Percentiles rank a stretch among this genome's conserved stretches.
These are phyloP conservation scores for Lactarius evosmus DNA, from an alignment of 768 basidiomycete genomes.

Conservation along the genomic window DNA sequence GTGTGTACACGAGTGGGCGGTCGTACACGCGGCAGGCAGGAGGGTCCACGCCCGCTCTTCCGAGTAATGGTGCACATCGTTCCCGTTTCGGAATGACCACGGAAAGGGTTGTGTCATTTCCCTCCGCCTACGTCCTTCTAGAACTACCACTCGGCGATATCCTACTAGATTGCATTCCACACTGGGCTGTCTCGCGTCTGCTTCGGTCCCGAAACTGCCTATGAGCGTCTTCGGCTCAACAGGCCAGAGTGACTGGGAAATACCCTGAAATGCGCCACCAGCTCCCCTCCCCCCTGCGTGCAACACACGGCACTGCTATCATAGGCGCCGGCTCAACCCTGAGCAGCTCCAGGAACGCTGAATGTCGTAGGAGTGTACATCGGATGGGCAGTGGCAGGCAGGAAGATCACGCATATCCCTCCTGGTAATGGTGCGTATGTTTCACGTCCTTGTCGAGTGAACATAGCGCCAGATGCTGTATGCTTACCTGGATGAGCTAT, in stretches of 20 bases:
- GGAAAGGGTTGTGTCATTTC: neutral
- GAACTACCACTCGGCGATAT: neutral
- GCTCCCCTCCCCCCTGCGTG: neutral
- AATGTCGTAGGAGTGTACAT: neutral
- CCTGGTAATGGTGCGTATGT: neutral
- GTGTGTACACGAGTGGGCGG: constrained; percentile 2
- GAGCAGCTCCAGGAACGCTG: neutral
- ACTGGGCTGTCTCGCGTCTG: neutral
- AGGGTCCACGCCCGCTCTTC: constrained; percentile 30
- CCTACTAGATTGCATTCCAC: neutral
- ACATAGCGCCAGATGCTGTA: neutral
- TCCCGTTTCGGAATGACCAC: constrained; percentile 3
- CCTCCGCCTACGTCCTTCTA: neutral
- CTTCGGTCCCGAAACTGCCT: neutral
- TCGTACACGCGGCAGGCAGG: constrained; percentile 2
- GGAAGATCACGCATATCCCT: neutral
- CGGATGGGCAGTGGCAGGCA: neutral
- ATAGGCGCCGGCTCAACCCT: neutral
- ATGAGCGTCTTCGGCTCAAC: neutral
- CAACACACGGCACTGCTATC: neutral
- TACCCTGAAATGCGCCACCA: neutral
- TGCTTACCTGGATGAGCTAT: neutral
- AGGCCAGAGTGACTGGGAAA: neutral
- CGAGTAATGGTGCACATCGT: constrained; percentile 25
- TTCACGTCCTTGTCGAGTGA: constrained; percentile 18